A percentile compares a stretch with the other conserved stretches of the same genome.
phyloP scores from a whole-genome alignment of 192 early-diverging fungal species.

The Coemansia sp. region DNA sequence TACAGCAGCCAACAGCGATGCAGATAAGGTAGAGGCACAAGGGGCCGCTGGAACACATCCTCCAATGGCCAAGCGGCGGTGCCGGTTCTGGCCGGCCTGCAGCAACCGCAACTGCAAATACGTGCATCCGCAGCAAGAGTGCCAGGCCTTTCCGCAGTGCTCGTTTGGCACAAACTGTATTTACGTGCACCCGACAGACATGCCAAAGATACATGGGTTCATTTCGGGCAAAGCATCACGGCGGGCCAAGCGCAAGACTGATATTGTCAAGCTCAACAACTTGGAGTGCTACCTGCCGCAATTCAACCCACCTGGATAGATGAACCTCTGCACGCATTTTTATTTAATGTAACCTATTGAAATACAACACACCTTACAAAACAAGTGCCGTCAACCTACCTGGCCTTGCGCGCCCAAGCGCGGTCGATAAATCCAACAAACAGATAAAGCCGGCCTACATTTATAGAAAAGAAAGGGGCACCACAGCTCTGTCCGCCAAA shows the following conservation, averaged over 20 bases:
- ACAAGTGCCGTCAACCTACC: too few relatives aligned
- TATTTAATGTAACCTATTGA: not conserved
- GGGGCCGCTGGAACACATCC: not conserved
- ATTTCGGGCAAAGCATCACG: slow-evolving; percentile 21
- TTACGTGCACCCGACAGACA: slow-evolving; percentile 43
- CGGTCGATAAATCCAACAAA: too few relatives aligned
- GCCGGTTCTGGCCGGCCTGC: slow-evolving; percentile 55
- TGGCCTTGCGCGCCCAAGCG: too few relatives aligned
- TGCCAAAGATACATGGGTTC: slow-evolving; percentile 42
- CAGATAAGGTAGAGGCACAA: not conserved
- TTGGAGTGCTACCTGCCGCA: slow-evolving; percentile 17
- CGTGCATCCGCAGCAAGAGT: slow-evolving; percentile 34
- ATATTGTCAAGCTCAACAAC: slow-evolving; percentile 44
- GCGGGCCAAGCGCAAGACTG: slow-evolving; percentile 37
- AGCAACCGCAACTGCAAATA: slow-evolving; percentile 55
- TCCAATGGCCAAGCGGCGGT: slow-evolving; percentile 28
- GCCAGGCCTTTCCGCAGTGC: slow-evolving; percentile 33
- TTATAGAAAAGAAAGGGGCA: not conserved
- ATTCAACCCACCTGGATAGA: not conserved
- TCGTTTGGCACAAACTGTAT: slow-evolving; percentile 38
- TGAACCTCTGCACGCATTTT: not conserved
- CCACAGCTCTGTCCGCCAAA: not conserved
- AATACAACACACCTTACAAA: not conserved
- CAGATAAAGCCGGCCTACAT: not conserved
- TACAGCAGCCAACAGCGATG: slow-evolving; percentile 1